A percentile compares a stretch with the other conserved stretches of the same genome.
Conservation (phyloP, 1,284 basidiomycete genomes). For the Fomitiporia mediterranea region DNA sequence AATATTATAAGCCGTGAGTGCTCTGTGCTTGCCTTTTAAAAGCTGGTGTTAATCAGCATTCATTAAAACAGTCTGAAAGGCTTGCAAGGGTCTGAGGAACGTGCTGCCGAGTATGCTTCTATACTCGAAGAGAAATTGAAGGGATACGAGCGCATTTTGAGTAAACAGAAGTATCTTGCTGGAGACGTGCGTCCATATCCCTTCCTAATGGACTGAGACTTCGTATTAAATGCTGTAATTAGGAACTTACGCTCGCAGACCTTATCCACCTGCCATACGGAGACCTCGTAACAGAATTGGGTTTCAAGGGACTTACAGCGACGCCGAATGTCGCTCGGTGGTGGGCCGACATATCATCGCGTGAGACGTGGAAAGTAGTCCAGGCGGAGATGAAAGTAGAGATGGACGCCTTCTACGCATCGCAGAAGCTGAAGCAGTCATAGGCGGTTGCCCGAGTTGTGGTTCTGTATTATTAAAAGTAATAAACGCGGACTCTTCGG, state of each 20-base stretch:
- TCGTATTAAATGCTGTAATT: not conserved
- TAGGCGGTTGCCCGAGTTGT: too few relatives aligned
- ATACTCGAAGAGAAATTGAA: conserved; percentile 35
- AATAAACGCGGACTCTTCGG: too few relatives aligned
- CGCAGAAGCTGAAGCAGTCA: too few relatives aligned
- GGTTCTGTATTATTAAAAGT: too few relatives aligned
- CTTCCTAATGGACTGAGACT: not conserved
- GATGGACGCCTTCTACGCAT: not conserved
- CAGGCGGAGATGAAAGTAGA: conserved; percentile 6
- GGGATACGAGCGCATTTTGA: conserved; percentile 42
- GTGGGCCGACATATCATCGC: conserved; percentile 14
- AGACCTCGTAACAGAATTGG: conserved; percentile 23
- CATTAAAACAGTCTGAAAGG: too few relatives aligned
- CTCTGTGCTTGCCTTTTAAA: too few relatives aligned
- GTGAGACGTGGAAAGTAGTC: conserved; percentile 12
- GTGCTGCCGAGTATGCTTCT: conserved; percentile 25
- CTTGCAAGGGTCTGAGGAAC: conserved; percentile 24
- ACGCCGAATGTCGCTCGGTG: conserved; percentile 30
- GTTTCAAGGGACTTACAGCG: conserved; percentile 25
- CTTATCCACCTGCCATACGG: conserved; percentile 50
- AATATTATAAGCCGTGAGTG: conserved; percentile 34
- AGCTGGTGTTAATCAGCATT: too few relatives aligned
- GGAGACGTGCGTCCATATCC: conserved; percentile 33
- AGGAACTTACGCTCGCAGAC: conserved; percentile 47
- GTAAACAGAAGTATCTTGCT: conserved; percentile 43